A percentile compares a stretch with the other conserved stretches of the same genome.
Evolutionary conservation across 2,329 filamentous ascomycete genomes (phyloP).

Genomic region (Delphinella strobiligena): DNA sequence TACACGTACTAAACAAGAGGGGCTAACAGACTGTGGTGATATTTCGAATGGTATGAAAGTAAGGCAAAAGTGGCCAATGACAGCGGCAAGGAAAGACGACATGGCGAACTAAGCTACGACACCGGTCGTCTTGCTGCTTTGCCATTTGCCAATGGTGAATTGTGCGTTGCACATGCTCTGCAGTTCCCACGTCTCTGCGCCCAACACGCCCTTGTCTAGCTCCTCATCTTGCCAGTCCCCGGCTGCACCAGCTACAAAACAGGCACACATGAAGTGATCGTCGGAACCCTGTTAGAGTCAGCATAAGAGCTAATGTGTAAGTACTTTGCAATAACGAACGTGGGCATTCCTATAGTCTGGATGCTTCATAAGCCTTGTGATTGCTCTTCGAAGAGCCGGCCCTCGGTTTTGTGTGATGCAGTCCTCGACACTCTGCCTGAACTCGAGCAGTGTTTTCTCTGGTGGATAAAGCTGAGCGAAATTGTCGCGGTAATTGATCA

Average conservation of each 20-base stretch:
- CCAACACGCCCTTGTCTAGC: slow-evolving; percentile 27
- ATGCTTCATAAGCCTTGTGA: slow-evolving; percentile 56
- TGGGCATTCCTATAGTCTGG: slow-evolving; percentile 54
- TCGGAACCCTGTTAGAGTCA: slow-evolving; percentile 39
- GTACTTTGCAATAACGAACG: slow-evolving; percentile 2
- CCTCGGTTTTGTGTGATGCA: slow-evolving; percentile 43
- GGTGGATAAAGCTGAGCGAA: slow-evolving; percentile 49
- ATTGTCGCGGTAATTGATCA: slow-evolving; percentile 51
- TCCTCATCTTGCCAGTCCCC: slow-evolving; percentile 31
- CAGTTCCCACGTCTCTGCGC: slow-evolving; percentile 55
- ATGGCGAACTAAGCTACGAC: slow-evolving; percentile 1
- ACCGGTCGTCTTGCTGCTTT: slow-evolving; percentile 4
- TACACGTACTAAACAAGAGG: too few relatives aligned
- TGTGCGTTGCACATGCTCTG: slow-evolving; percentile 53
- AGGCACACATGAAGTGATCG: slow-evolving; percentile 56
- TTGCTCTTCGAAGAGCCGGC: slow-evolving; percentile 39
- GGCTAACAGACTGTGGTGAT: too few relatives aligned
- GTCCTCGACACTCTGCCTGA: slow-evolving; percentile 53
- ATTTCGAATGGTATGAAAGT: too few relatives aligned
- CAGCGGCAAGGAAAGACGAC: too few relatives aligned
- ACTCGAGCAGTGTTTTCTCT: slow-evolving; percentile 50
- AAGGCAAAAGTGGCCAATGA: too few relatives aligned
- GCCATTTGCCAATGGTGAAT: slow-evolving; percentile 40
- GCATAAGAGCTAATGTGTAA: background rate
- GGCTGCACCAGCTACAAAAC: slow-evolving; percentile 49